These are phyloP conservation scores for Escovopsis sp. DNA, from an alignment of 2,329 filamentous ascomycete species.

Conservation along the genomic window DNA sequence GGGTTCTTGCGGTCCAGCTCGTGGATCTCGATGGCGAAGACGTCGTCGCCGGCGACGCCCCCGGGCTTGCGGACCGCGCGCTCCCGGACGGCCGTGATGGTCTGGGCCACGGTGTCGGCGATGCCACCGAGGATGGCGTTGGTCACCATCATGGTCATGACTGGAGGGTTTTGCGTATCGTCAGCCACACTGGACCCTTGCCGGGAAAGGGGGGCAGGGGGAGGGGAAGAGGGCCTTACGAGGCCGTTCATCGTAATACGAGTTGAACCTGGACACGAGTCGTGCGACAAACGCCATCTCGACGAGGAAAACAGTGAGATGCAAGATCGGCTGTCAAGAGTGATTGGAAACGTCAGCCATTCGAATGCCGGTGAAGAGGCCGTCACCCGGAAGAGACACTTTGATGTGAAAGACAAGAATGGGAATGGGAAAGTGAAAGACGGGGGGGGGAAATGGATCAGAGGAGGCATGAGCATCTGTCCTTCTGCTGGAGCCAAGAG, in stretches of 20 bases:
- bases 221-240: constrained; percentile 37
- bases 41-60: constrained; percentile 47
- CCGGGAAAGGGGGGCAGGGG: too few species aligned
- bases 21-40: constrained; percentile 73
- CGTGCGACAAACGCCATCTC: constrained; percentile 79
- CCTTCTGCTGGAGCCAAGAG: too few species aligned
- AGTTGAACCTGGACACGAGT: constrained; percentile 76
- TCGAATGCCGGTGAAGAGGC: not conserved
- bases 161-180: constrained; percentile 24
- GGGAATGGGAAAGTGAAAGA: too few species aligned
- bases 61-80: constrained; percentile 49
- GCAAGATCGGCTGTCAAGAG: constrained; percentile 60
- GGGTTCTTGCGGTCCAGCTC: constrained; percentile 74
- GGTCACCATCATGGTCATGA: constrained; percentile 97
- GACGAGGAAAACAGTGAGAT: constrained; percentile 70
- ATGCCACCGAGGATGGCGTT: constrained; percentile 92
- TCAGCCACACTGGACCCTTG: too few species aligned
- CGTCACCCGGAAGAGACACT: too few species aligned
- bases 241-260: constrained; percentile 83
- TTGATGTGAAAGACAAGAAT: too few species aligned
- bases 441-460: not conserved
- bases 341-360: constrained; percentile 12
- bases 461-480: not conserved
- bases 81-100: constrained; percentile 69
- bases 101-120: constrained; percentile 90